Conservation (phyloP, 1,284 basidiomycete species). For the Fomitopsis schrenkii region DNA sequence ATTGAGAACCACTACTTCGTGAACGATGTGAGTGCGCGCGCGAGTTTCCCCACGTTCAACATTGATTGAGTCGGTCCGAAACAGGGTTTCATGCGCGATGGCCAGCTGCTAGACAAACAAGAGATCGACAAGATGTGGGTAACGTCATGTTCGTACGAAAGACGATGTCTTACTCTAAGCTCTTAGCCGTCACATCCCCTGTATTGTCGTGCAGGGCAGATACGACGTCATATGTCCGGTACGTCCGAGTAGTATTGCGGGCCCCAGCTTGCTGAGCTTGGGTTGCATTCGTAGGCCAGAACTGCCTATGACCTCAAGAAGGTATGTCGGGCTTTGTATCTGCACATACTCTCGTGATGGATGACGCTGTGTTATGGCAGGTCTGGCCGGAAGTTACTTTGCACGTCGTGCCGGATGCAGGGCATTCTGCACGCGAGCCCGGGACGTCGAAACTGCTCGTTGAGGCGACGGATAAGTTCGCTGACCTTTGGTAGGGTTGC, state of each 20-base stretch:
- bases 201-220: slow-evolving; percentile 82
- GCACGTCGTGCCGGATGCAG: slow-evolving; percentile 85
- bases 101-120: slow-evolving; percentile 80
- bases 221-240: slow-evolving; percentile 81
- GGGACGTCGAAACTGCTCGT: slow-evolving; percentile 74
- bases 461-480: slow-evolving; percentile 42
- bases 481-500: slow-evolving; percentile 13
- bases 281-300: slow-evolving; percentile 45
- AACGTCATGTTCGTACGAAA: background rate
- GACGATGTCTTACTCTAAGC: background rate
- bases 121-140: slow-evolving; percentile 85
- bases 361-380: slow-evolving; percentile 19
- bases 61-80: background rate
- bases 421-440: slow-evolving; percentile 82
- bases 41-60: background rate
- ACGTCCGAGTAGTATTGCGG: slow-evolving; percentile 17
- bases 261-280: background rate
- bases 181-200: slow-evolving; percentile 78
- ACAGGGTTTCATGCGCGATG: slow-evolving; percentile 86
- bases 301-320: slow-evolving; percentile 81
- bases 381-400: slow-evolving; percentile 81
- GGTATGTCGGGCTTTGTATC: slow-evolving; percentile 20
- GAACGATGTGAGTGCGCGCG: slow-evolving; percentile 48
- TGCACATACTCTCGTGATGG: background rate
- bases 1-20: slow-evolving; percentile 95